A percentile compares a stretch with the other conserved stretches of the same genome.
These are phyloP conservation scores for Neurospora crassa DNA, from an alignment of 2,329 filamentous ascomycete genomes.

Conservation along the genomic window DNA sequence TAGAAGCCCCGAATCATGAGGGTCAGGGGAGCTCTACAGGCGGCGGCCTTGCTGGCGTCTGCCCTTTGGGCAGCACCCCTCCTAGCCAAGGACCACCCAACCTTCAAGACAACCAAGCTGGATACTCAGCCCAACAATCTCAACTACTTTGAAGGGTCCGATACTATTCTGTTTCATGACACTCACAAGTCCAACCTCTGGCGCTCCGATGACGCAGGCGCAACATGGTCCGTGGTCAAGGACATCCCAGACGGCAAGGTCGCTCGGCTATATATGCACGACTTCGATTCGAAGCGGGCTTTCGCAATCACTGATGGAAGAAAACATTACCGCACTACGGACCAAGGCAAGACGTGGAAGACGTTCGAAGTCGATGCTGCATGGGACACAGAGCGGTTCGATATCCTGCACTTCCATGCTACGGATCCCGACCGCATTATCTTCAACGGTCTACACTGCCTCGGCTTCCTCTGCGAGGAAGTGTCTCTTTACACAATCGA, in stretches of 20 bases:
- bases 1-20: constrained; percentile 40
- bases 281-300: constrained; percentile 67
- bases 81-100: constrained; percentile 51
- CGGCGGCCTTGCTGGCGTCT: constrained; percentile 43
- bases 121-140: constrained; percentile 57
- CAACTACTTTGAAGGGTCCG: constrained; percentile 86
- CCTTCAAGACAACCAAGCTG: constrained; percentile 56
- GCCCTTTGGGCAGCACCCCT: constrained; percentile 28
- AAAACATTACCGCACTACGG: constrained; percentile 73
- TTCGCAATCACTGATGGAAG: constrained; percentile 63
- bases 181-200: constrained; percentile 53
- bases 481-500: constrained; percentile 68
- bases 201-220: constrained; percentile 73
- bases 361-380: constrained; percentile 55
- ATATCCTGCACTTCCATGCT: constrained; percentile 68
- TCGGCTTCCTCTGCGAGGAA: constrained; percentile 53
- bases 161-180: constrained; percentile 71
- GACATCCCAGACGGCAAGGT: constrained; percentile 55
- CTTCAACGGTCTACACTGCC: constrained; percentile 66
- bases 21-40: constrained; percentile 36
- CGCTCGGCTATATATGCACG: constrained; percentile 61
- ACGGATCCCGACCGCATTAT: constrained; percentile 76
- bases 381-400: constrained; percentile 40
- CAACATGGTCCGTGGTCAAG: constrained; percentile 59
- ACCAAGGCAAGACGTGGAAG: constrained; percentile 75